Percentiles rank a stretch among this genome's conserved stretches.
These are phyloP conservation scores for Oryza nivara DNA, from an alignment of 176 grass and related monocot genomes.

Conservation along the genomic window DNA sequence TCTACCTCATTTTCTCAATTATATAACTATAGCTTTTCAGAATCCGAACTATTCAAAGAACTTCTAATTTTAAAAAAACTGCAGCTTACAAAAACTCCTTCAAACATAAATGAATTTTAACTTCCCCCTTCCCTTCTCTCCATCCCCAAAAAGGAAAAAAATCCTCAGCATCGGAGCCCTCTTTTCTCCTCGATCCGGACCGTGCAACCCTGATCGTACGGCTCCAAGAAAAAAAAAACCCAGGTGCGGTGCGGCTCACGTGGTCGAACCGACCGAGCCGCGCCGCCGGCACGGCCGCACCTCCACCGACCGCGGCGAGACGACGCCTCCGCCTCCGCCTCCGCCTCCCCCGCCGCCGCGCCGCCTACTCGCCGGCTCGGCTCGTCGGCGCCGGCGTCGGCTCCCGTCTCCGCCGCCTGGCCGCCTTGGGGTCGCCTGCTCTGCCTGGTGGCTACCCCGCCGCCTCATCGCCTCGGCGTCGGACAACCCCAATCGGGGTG, in stretches of 20 bases:
- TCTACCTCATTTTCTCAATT: too few relatives aligned
- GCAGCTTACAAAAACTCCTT: too few relatives aligned
- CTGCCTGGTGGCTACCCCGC: background rate
- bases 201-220: background rate
- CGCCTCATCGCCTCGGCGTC: background rate
- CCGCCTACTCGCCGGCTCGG: background rate
- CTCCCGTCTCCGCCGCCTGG: background rate
- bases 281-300: background rate
- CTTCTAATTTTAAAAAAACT: too few relatives aligned
- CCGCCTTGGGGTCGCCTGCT: background rate
- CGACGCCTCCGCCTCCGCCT: background rate
- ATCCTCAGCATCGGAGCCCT: background rate
- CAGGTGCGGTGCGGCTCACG: background rate
- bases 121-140: too few relatives aligned
- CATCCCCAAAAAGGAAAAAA: too few relatives aligned
- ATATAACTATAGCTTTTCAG: accelerated
- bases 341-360: background rate
- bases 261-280: background rate
- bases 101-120: too few relatives aligned
- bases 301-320: background rate
- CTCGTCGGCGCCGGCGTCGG: too few relatives aligned
- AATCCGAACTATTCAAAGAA: too few relatives aligned
- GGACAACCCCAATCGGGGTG: background rate
- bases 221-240: background rate
- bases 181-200: background rate